A percentile compares a stretch with the other conserved stretches of the same genome.
These are phyloP conservation scores for Calonectria pseudoreteaudii DNA, from an alignment of 2,329 filamentous ascomycete species.

Conservation along the genomic window DNA sequence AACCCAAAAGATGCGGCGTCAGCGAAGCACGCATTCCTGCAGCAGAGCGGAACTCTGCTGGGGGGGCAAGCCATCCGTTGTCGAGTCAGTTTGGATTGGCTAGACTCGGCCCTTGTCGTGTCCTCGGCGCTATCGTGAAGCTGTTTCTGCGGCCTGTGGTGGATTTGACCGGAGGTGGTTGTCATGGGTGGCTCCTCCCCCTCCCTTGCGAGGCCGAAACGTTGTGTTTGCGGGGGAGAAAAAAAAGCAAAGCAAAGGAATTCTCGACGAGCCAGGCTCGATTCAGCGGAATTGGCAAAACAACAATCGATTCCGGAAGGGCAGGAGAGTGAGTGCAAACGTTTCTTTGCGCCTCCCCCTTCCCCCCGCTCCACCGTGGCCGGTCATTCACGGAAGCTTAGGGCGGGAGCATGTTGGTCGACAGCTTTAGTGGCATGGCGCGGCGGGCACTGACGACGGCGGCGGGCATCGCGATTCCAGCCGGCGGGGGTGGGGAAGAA, in stretches of 20 bases:
- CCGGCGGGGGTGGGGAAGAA: not conserved
- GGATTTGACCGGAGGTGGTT: not conserved
- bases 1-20: not conserved
- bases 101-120: not conserved
- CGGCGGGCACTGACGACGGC: constrained; percentile 15
- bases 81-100: not conserved
- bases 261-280: constrained; percentile 22
- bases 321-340: not conserved
- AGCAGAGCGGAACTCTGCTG: not conserved
- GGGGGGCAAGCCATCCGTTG: not conserved
- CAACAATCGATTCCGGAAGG: constrained; percentile 34
- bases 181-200: not conserved
- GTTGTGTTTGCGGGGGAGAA: constrained; percentile 20
- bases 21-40: not conserved
- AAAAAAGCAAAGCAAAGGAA: constrained; percentile 30
- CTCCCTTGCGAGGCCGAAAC: constrained; percentile 24
- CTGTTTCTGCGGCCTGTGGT: not conserved
- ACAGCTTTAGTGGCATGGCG: constrained; percentile 9
- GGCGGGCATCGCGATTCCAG: constrained; percentile 19
- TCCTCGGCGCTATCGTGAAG: not conserved
- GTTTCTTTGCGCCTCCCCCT: not conserved
- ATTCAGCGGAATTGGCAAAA: constrained; percentile 28
- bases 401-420: constrained; percentile 26
- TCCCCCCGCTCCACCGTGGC: too few relatives aligned
- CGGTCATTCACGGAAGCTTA: constrained; percentile 23